Evolutionary conservation across 2,329 filamentous ascomycete genomes (phyloP).

Genomic region (Zymoseptoria crescenta): DNA sequence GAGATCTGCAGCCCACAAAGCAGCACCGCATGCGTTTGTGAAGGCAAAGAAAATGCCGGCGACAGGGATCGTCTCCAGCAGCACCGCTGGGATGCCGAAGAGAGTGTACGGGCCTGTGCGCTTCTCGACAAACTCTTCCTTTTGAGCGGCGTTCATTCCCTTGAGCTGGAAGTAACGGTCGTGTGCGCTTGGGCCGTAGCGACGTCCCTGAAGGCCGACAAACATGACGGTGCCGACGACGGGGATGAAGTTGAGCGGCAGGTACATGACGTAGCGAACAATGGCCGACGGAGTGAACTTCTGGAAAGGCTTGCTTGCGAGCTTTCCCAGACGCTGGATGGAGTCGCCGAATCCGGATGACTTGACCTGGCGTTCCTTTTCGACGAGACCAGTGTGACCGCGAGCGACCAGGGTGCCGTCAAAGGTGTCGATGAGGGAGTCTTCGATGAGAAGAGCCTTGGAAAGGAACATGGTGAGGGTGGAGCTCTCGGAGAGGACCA

Average conservation of each 20-base stretch:
- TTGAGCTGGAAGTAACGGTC: slow-evolving; percentile 73
- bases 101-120: slow-evolving; percentile 72
- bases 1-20: slow-evolving; percentile 75
- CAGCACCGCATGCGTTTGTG: slow-evolving; percentile 86
- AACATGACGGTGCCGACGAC: slow-evolving; percentile 78
- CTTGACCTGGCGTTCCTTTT: slow-evolving; percentile 66
- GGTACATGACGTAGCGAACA: slow-evolving; percentile 72
- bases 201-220: slow-evolving; percentile 59
- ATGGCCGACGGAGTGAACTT: slow-evolving; percentile 52
- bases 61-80: slow-evolving; percentile 78
- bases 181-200: slow-evolving; percentile 48
- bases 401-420: slow-evolving; percentile 59
- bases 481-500: slow-evolving; percentile 49
- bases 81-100: slow-evolving; percentile 68
- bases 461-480: slow-evolving; percentile 48
- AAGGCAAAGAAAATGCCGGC: slow-evolving; percentile 78
- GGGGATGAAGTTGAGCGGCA: slow-evolving; percentile 89
- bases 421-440: slow-evolving; percentile 80
- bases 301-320: slow-evolving; percentile 48
- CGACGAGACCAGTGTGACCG: slow-evolving; percentile 55
- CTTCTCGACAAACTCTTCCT: slow-evolving; percentile 59
- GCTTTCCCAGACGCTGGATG: slow-evolving; percentile 49
- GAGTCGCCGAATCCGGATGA: slow-evolving; percentile 41
- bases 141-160: slow-evolving; percentile 61
- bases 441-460: slow-evolving; percentile 68